These are phyloP conservation scores for Vaccinium macrocarpon DNA, from an alignment of 148 eudicot species.

Conservation along the genomic window DNA sequence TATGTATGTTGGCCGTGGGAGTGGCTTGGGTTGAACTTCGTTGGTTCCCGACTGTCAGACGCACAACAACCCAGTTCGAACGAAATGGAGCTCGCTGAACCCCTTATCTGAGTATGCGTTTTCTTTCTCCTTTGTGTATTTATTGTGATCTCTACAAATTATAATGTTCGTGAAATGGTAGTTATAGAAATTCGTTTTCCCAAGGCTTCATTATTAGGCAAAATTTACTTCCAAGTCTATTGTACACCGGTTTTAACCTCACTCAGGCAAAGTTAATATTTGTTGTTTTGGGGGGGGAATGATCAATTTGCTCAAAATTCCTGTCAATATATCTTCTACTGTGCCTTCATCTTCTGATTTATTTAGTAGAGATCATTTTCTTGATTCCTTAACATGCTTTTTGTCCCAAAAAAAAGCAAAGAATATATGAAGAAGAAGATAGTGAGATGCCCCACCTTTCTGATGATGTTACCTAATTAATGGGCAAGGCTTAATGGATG, in stretches of 20 bases:
- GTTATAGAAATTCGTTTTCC: constrained; percentile 9
- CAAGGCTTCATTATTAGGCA: not conserved
- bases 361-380: not conserved
- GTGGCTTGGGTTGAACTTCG: constrained; percentile 87
- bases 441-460: not conserved
- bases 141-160: not conserved
- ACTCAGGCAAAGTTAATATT: not conserved
- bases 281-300: not conserved
- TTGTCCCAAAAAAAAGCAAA: not conserved
- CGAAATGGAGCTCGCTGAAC: constrained; percentile 98
- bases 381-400: no score
- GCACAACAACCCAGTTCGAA: constrained; percentile 50
- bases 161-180: not conserved
- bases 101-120: constrained; percentile 51
- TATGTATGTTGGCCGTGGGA: constrained; percentile 98
- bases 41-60: constrained; percentile 46
- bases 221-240: not conserved
- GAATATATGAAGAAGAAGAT: not conserved
- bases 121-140: constrained; percentile 10
- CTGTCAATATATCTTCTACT: not conserved
- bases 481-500: not conserved
- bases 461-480: not conserved
- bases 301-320: not conserved
- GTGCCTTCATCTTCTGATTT: not conserved
- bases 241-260: not conserved